Evolutionary conservation across 257 asterid genomes (phyloP).

Genomic region (Nicotiana otophora): DNA sequence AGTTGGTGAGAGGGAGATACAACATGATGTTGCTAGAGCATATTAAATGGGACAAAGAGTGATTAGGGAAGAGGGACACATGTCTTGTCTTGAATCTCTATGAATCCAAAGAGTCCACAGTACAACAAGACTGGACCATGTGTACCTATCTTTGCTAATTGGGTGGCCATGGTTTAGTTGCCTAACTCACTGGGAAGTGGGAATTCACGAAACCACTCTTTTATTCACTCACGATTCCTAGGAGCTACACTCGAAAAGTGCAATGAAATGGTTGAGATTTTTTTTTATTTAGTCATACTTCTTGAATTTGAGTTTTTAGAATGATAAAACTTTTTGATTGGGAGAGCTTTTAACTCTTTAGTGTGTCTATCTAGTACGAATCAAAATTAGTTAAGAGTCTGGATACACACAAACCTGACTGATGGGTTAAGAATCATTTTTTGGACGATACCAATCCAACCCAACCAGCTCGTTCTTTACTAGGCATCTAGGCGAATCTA

Average conservation of each 20-base stretch:
- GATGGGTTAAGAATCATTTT: too few species aligned
- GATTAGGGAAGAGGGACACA: constrained; percentile 9
- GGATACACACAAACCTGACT: too few species aligned
- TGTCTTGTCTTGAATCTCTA: constrained; percentile 12
- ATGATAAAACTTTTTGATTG: too few species aligned
- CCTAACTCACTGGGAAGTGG: constrained; percentile 17
- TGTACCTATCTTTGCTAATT: not conserved
- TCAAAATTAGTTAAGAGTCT: not conserved
- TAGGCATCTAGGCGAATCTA: too few species aligned
- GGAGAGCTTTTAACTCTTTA: not conserved
- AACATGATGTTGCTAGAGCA: not conserved
- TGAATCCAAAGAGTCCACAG: constrained; percentile 2
- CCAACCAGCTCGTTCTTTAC: too few species aligned
- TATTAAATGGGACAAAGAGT: constrained; percentile 1
- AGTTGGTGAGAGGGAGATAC: constrained; percentile 1
- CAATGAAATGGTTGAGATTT: not conserved
- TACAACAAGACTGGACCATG: not conserved
- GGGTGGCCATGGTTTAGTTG: constrained; percentile 13
- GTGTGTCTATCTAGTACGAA: not conserved
- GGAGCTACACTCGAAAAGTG: not conserved
- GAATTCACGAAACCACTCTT: constrained; percentile 1
- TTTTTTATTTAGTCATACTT: not conserved
- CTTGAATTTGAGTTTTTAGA: too few species aligned
- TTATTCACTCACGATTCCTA: not conserved
- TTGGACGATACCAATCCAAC: too few species aligned